These are phyloP conservation scores for Claviceps humidiphila DNA, from an alignment of 2,329 filamentous ascomycete species.

Conservation along the genomic window DNA sequence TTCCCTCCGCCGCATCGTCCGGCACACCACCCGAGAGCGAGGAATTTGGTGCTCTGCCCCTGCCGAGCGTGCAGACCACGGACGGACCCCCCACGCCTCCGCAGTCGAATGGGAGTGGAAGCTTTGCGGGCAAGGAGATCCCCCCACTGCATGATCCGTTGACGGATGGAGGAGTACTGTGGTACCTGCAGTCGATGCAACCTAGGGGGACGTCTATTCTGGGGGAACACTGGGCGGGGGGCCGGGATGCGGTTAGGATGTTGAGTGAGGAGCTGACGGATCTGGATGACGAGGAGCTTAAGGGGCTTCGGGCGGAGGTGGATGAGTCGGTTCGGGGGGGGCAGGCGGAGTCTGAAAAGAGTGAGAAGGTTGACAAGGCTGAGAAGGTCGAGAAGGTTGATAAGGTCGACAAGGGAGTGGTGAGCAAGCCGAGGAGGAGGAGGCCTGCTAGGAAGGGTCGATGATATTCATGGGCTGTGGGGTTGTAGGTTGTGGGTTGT, in stretches of 20 bases:
- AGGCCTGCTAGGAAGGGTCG: slow-evolving; percentile 23
- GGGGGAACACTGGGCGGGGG: slow-evolving; percentile 51
- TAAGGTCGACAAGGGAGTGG: slow-evolving; percentile 6
- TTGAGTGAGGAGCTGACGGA: slow-evolving; percentile 85
- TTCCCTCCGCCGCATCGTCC: slow-evolving; percentile 11
- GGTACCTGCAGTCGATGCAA: slow-evolving; percentile 76
- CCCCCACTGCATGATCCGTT: slow-evolving; percentile 31
- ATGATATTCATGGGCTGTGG: slow-evolving; percentile 1
- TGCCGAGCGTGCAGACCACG: slow-evolving; percentile 13
- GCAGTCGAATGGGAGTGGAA: slow-evolving; percentile 49
- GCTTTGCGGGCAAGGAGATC: slow-evolving; percentile 31
- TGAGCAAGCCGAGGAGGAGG: slow-evolving; percentile 18
- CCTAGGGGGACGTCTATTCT: slow-evolving; percentile 67
- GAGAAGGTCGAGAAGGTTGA: too few relatives aligned
- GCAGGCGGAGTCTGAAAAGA: too few relatives aligned
- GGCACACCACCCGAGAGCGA: slow-evolving; percentile 37
- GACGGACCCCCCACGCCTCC: slow-evolving; percentile 50
- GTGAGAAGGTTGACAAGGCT: too few relatives aligned
- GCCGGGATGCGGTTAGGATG: slow-evolving; percentile 49
- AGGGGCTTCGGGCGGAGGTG: slow-evolving; percentile 48
- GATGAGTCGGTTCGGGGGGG: slow-evolving; percentile 23
- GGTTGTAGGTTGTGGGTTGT: too few relatives aligned
- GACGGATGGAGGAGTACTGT: slow-evolving; percentile 66
- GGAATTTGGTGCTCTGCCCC: slow-evolving; percentile 25
- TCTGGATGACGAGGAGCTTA: slow-evolving; percentile 80